phyloP scores from a whole-genome alignment of 805 yeast genomes.

The Sugiyamaella floridensis region DNA sequence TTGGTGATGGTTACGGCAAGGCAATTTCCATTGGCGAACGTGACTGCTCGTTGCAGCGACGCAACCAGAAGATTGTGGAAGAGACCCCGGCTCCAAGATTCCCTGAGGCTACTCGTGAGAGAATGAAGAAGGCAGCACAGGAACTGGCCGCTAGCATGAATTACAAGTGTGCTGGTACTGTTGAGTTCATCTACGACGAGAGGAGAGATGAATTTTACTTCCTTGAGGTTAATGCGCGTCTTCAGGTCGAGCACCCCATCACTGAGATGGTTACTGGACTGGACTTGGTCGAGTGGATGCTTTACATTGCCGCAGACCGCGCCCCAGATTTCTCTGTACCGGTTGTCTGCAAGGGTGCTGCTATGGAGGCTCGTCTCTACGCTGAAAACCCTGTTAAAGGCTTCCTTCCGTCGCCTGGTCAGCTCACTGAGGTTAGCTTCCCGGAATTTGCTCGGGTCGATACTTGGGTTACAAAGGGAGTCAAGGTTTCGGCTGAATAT shows the following conservation, averaged over 20 bases:
- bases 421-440: slow-evolving; percentile 73
- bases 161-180: slow-evolving; percentile 96
- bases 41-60: slow-evolving; percentile 94
- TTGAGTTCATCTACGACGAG: slow-evolving; percentile 89
- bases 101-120: slow-evolving; percentile 67
- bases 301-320: slow-evolving; percentile 78
- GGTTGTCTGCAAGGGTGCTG: slow-evolving; percentile 58
- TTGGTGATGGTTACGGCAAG: slow-evolving; percentile 91
- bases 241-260: slow-evolving; percentile 97
- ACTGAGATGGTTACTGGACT: slow-evolving; percentile 93
- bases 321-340: slow-evolving; percentile 69
- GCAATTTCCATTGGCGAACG: slow-evolving; percentile 95
- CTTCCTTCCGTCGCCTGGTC: slow-evolving; percentile 95
- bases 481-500: slow-evolving; percentile 82
- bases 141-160: slow-evolving; percentile 73
- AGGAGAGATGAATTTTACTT: slow-evolving; percentile 84
- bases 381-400: slow-evolving; percentile 97
- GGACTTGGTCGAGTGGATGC: slow-evolving; percentile 97
- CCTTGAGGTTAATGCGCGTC: slow-evolving; percentile 91
- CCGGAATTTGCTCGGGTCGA: slow-evolving; percentile 92
- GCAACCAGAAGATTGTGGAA: slow-evolving; percentile 93
- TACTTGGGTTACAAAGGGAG: slow-evolving; percentile 88
- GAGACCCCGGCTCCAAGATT: slow-evolving; percentile 97
- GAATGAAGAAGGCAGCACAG: slow-evolving; percentile 79
- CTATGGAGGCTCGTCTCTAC: slow-evolving; percentile 94